Evolutionary conservation across 129 eudicot species (phyloP).

Genomic region (Helichrysum umbraculigerum): DNA sequence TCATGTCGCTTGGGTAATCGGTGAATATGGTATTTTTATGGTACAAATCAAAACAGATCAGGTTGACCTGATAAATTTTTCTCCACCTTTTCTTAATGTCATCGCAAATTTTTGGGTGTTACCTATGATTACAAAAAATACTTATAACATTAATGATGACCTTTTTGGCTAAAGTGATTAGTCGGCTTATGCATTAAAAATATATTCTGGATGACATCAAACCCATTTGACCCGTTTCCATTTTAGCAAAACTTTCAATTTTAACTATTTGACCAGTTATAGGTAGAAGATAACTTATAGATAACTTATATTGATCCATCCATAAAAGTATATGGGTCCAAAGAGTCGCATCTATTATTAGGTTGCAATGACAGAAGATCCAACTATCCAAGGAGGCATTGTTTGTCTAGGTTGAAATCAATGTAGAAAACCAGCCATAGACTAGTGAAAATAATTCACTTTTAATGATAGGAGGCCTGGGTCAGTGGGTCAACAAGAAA

Average conservation of each 20-base stretch:
- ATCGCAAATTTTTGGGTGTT: neutral
- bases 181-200: neutral
- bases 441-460: slow-evolving; percentile 1
- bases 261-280: neutral
- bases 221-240: neutral
- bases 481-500: neutral
- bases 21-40: neutral
- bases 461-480: neutral
- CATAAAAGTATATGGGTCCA: neutral
- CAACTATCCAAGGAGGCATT: neutral
- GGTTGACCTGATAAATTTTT: neutral
- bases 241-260: neutral
- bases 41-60: neutral
- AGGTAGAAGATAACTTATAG: neutral
- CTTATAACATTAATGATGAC: neutral
- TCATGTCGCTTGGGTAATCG: neutral
- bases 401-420: neutral
- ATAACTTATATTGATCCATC: neutral
- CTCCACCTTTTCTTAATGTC: neutral
- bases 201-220: neutral
- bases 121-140: neutral
- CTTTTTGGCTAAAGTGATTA: neutral
- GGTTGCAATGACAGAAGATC: neutral
- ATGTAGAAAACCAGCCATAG: slow-evolving; percentile 11
- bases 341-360: slow-evolving; percentile 1